Percentiles rank a stretch among this genome's conserved stretches.
Evolutionary conservation across 1,284 basidiomycete genomes (phyloP).

Genomic region (Bjerkandera adusta): DNA sequence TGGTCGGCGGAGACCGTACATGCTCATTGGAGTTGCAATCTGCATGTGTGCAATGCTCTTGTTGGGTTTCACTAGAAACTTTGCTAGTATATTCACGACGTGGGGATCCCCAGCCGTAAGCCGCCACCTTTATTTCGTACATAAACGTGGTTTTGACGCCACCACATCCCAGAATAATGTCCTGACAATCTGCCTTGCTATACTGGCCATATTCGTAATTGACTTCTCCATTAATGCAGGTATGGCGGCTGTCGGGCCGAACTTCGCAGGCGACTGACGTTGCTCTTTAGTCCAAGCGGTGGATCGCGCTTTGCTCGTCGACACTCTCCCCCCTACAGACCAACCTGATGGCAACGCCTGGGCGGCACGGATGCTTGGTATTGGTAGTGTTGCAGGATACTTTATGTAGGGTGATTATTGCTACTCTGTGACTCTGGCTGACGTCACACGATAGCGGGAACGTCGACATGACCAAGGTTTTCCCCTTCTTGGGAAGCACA

Average conservation of each 20-base stretch:
- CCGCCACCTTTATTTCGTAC: slow-evolving; percentile 14
- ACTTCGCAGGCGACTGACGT: background rate
- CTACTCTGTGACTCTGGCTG: background rate
- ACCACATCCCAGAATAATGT: slow-evolving; percentile 48
- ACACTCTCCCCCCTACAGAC: slow-evolving; percentile 61
- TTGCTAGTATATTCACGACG: slow-evolving; percentile 62
- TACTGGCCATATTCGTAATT: slow-evolving; percentile 84
- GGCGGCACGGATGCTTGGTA: slow-evolving; percentile 86
- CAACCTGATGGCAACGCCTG: slow-evolving; percentile 93
- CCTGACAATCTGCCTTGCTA: slow-evolving; percentile 76
- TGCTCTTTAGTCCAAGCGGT: slow-evolving; percentile 80
- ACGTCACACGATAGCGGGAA: slow-evolving; percentile 55
- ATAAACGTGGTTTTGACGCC: background rate
- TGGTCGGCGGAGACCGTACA: slow-evolving; percentile 85
- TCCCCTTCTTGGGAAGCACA: slow-evolving; percentile 73
- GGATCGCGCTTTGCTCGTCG: slow-evolving; percentile 80
- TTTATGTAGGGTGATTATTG: slow-evolving; percentile 63
- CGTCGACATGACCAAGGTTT: slow-evolving; percentile 59
- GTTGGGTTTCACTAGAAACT: slow-evolving; percentile 79
- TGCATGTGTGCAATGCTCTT: slow-evolving; percentile 77
- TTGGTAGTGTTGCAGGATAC: slow-evolving; percentile 83
- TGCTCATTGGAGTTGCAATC: slow-evolving; percentile 69
- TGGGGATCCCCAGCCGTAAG: slow-evolving; percentile 36
- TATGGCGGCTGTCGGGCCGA: slow-evolving; percentile 31
- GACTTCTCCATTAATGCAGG: slow-evolving; percentile 94